Evolutionary conservation across 495 filamentous ascomycete genomes (phyloP).

Genomic region (Tuber microsphaerosporum): DNA sequence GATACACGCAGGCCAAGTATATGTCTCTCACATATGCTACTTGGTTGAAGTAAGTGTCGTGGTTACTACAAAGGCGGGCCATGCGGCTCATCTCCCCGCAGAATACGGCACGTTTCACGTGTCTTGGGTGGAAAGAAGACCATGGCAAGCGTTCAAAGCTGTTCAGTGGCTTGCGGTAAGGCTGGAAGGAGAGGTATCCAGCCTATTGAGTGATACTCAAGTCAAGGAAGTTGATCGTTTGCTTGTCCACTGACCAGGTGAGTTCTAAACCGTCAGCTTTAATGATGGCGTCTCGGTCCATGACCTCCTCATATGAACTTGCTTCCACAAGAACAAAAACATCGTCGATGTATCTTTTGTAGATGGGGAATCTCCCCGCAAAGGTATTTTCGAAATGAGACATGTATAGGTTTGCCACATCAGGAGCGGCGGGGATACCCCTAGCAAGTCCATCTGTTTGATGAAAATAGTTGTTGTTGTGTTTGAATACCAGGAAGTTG

Average conservation of each 20-base stretch:
- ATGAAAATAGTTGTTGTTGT: neutral
- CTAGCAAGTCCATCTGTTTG: neutral
- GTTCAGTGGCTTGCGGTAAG: constrained; percentile 12
- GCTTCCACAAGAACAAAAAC: neutral
- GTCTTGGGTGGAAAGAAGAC: neutral
- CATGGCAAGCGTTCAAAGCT: constrained; percentile 6
- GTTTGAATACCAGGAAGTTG: neutral
- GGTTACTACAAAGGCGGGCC: too few species aligned
- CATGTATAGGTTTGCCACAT: constrained; percentile 1
- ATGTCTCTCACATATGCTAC: neutral
- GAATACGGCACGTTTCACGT: neutral
- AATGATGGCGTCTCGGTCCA: neutral
- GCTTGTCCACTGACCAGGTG: constrained; percentile 7
- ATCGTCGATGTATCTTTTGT: constrained; percentile 9
- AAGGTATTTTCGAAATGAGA: neutral
- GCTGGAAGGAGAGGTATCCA: neutral
- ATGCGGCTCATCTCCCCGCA: too few species aligned
- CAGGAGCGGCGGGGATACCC: constrained; percentile 5
- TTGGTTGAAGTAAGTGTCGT: too few species aligned
- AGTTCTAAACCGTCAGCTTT: neutral
- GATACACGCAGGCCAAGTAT: neutral
- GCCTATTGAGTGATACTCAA: neutral
- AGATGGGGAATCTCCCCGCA: neutral
- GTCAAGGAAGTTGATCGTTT: constrained; percentile 2
- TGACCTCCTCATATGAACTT: neutral